phyloP scores from a whole-genome alignment of 495 filamentous ascomycete genomes.

The Lophiostoma macrostomum region DNA sequence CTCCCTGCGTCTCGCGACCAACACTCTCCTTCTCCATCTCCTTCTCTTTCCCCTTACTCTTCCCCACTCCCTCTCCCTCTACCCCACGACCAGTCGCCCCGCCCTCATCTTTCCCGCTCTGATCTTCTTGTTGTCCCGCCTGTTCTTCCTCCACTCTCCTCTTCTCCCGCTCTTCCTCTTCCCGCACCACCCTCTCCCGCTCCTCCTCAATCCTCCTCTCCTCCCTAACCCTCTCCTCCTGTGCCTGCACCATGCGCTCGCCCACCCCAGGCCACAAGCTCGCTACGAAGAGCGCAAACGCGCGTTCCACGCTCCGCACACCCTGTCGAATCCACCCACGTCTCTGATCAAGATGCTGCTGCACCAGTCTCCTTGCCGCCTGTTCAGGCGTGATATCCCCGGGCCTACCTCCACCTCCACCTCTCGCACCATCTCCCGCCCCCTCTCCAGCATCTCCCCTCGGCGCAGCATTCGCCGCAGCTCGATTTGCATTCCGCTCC shows the following conservation, averaged over 20 bases:
- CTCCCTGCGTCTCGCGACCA: too few species aligned
- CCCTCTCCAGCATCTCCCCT: too few species aligned
- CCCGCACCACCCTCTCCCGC: background rate
- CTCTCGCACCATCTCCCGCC: background rate
- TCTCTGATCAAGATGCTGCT: slow-evolving; percentile 48
- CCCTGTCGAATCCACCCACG: slow-evolving; percentile 54
- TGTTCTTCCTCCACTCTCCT: slow-evolving; percentile 32
- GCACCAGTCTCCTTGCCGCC: slow-evolving; percentile 54
- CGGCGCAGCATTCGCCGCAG: too few species aligned
- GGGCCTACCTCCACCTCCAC: background rate
- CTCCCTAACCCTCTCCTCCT: slow-evolving; percentile 48
- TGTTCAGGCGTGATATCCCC: slow-evolving; percentile 50
- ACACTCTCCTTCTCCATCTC: background rate
- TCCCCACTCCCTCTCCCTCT: background rate
- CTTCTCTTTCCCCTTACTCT: slow-evolving; percentile 16
- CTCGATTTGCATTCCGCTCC: background rate
- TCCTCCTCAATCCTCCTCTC: slow-evolving; percentile 22
- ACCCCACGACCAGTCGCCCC: too few species aligned
- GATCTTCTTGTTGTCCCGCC: slow-evolving; percentile 41
- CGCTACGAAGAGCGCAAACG: slow-evolving; percentile 76
- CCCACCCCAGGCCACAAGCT: slow-evolving; percentile 82
- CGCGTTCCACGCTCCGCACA: slow-evolving; percentile 65
- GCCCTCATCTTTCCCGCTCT: slow-evolving; percentile 12
- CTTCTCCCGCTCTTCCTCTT: slow-evolving; percentile 5
- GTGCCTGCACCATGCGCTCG: slow-evolving; percentile 69